Percentiles rank a stretch among this genome's conserved stretches.
Evolutionary conservation across 805 yeast genomes (phyloP).

Genomic region (Brettanomyces sp.): DNA sequence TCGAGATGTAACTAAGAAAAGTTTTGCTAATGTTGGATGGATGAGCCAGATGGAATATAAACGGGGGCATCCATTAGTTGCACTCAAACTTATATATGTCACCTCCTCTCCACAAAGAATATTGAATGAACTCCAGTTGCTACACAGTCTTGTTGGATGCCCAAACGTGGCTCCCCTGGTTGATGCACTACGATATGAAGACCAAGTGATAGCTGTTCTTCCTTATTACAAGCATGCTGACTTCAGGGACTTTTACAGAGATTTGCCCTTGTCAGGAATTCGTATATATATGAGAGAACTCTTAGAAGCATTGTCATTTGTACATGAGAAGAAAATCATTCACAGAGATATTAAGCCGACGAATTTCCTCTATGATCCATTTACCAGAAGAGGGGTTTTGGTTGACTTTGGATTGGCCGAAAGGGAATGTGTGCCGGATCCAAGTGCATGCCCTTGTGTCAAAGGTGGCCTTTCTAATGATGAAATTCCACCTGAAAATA

Average conservation of each 20-base stretch:
- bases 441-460: conserved; percentile 48
- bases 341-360: conserved; percentile 87
- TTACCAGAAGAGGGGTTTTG: conserved; percentile 62
- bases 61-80: conserved; percentile 44
- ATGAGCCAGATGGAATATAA: conserved; percentile 20
- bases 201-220: conserved; percentile 86
- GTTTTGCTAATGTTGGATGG: conserved; percentile 19
- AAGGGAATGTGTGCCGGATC: conserved; percentile 29
- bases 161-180: conserved; percentile 78
- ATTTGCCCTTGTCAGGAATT: conserved; percentile 70
- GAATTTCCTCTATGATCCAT: conserved; percentile 62
- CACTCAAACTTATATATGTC: conserved; percentile 86
- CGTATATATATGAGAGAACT: conserved; percentile 73
- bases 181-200: conserved; percentile 79
- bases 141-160: conserved; percentile 60
- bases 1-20: conserved; percentile 12
- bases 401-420: conserved; percentile 95
- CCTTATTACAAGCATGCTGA: conserved; percentile 90
- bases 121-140: conserved; percentile 72
- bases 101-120: conserved; percentile 93
- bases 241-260: conserved; percentile 78
- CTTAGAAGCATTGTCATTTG: conserved; percentile 62
- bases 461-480: conserved; percentile 26
- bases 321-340: conserved; percentile 72
- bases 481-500: conserved; percentile 28